Percentiles rank a stretch among this genome's conserved stretches.
Evolutionary conservation across 805 yeast species (phyloP).

Genomic region (Saturnispora ahearnii): DNA sequence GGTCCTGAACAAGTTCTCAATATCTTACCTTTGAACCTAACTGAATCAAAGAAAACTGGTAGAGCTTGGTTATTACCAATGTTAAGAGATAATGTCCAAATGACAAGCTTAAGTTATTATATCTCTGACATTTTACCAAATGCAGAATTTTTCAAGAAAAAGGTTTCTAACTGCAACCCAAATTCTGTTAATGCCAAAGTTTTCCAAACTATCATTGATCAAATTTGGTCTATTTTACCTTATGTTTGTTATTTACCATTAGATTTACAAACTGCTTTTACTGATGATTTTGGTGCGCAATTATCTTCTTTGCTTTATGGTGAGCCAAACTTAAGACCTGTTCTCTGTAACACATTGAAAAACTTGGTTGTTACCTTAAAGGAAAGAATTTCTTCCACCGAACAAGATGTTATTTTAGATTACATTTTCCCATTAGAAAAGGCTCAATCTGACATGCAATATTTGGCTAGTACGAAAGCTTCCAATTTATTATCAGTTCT

Average conservation of each 20-base stretch:
- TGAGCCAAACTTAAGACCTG: constrained; percentile 63
- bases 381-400: constrained; percentile 38
- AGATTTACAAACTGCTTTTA: constrained; percentile 58
- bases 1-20: constrained; percentile 82
- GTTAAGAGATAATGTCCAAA: constrained; percentile 74
- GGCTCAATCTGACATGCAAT: constrained; percentile 51
- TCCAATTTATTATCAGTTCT: constrained; percentile 75
- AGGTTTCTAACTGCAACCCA: constrained; percentile 34
- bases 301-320: constrained; percentile 70
- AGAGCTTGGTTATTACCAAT: constrained; percentile 94
- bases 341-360: constrained; percentile 76
- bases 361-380: constrained; percentile 57
- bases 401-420: constrained; percentile 49
- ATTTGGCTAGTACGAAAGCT: constrained; percentile 50
- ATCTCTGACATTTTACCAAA: constrained; percentile 58
- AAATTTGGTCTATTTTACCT: constrained; percentile 86
- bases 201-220: constrained; percentile 78
- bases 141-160: constrained; percentile 43
- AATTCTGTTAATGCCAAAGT: constrained; percentile 67
- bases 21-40: constrained; percentile 71
- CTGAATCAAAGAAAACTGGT: constrained; percentile 56
- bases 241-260: constrained; percentile 80
- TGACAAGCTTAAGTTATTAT: constrained; percentile 60
- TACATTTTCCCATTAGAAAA: constrained; percentile 51
- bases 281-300: constrained; percentile 67